Base-by-base conservation (phyloP, 1,284 basidiomycete species). In the Leccinum fallax region DNA sequence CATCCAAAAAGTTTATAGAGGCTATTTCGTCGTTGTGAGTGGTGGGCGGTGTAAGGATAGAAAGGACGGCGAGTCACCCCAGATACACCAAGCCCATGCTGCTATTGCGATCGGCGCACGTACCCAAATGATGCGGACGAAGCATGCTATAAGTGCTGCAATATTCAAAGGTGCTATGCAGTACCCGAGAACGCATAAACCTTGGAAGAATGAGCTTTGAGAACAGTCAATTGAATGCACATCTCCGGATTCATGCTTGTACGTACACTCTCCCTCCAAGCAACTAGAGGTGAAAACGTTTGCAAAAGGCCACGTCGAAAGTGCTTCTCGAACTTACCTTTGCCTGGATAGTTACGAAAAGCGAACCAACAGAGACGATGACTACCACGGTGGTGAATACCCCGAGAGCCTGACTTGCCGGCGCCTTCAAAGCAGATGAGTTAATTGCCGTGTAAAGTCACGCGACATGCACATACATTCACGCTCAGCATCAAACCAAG, bases 51-150 rank as follows among this genome's bases (percentile, higher is more conserved):
- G 15, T 11, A 6, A 34, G 10, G n/a, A 11, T 26, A 52, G 26
- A 58, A 55, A 59, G 36, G 46, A 19, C 21, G 40, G 21, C 16
- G 9, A 79, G 83, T 69, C 71, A 97, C 95, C 95, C 94, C 95
- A 98, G 59, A 97, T 91, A 74, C 90, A 94, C 95, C 95, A 98
- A 40, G 83, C 94, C 90, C 94, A 96, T 24, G 92, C 91, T 16
- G 87, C 82, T 19, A 96, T 74, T 46, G 94, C 90, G 38, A 98
- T 77, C 3, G 95, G 95, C 30, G 89, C 88, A 59, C 95, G 85
- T 63, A 98, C 82, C 76, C 91, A 97, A 54, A 98, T 89, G 52
- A 88, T 80, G 62, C 85, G 92, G 21, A 97, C 88, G 67, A 97
- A 94, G 66, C 91, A 90, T 0, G 93, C 86, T 53, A 97, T 82